A percentile compares a stretch with the other conserved stretches of the same genome.
These are phyloP conservation scores for Trichoderma afroharzianum DNA, from an alignment of 2,329 filamentous ascomycete genomes.

Conservation along the genomic window DNA sequence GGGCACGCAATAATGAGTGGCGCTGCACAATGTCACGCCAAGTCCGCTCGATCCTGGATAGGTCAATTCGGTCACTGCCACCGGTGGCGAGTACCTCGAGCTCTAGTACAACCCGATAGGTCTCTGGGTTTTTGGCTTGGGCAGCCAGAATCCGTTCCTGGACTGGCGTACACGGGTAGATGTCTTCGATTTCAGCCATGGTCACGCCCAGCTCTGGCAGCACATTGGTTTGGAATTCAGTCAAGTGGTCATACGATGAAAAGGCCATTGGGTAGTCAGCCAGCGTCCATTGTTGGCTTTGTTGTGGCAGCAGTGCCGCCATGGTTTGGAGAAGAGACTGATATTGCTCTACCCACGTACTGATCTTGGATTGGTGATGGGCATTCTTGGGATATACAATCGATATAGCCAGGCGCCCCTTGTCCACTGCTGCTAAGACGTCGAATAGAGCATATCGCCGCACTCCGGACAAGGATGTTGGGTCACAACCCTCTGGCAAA, in stretches of 20 bases:
- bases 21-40: no score
- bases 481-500: neutral
- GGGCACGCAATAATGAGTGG: no score
- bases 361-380: neutral
- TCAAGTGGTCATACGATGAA: conserved; percentile 1
- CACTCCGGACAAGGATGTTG: neutral
- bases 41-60: no score
- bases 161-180: conserved; percentile 16
- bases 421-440: neutral
- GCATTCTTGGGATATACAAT: neutral
- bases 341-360: neutral
- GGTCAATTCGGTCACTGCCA: no score
- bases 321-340: neutral
- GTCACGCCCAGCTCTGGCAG: neutral
- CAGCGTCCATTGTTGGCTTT: conserved; percentile 21
- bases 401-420: neutral
- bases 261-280: conserved; percentile 27
- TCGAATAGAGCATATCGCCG: neutral
- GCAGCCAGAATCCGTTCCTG: conserved; percentile 17
- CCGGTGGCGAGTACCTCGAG: no score
- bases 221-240: no score
- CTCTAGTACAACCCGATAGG: no score
- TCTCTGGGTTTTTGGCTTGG: no score
- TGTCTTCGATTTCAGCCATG: neutral
- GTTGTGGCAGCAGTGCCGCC: neutral